A percentile compares a stretch with the other conserved stretches of the same genome.
Conservation (phyloP, 306 rosid species). For the Rosa lucieae region DNA sequence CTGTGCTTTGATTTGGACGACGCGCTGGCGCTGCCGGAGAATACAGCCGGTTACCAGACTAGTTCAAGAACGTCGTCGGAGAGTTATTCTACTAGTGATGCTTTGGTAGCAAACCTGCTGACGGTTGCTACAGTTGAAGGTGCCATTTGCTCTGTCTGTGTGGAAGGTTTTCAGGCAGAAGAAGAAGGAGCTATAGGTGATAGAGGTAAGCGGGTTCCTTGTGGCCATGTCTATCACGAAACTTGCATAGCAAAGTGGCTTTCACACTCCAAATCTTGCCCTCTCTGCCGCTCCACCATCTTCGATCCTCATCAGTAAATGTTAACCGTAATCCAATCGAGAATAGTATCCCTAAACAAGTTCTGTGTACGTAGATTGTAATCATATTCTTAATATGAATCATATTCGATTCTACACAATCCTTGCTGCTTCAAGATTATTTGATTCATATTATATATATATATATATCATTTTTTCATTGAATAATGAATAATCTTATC, state of each 20-base stretch:
- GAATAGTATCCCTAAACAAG: background rate
- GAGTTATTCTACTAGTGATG: background rate
- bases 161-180: slow-evolving; percentile 30
- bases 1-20: slow-evolving; percentile 28
- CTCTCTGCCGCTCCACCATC: slow-evolving; percentile 64
- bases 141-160: slow-evolving; percentile 52
- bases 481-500: background rate
- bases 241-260: slow-evolving; percentile 65
- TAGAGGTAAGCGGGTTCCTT: slow-evolving; percentile 38
- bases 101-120: background rate
- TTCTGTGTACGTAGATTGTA: background rate
- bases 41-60: background rate
- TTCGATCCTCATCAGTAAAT: background rate
- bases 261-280: slow-evolving; percentile 52
- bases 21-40: slow-evolving; percentile 9
- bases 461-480: background rate
- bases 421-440: background rate
- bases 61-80: background rate
- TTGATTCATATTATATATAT: background rate
- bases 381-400: background rate
- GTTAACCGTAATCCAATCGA: background rate
- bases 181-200: background rate
- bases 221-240: slow-evolving; percentile 69
- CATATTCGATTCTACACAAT: background rate
- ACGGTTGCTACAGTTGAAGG: background rate